Evolutionary conservation across 2,329 filamentous ascomycete genomes (phyloP), one percentile per base, ranked within the genome.

Genomic region (Colletotrichum sp.): DNA sequence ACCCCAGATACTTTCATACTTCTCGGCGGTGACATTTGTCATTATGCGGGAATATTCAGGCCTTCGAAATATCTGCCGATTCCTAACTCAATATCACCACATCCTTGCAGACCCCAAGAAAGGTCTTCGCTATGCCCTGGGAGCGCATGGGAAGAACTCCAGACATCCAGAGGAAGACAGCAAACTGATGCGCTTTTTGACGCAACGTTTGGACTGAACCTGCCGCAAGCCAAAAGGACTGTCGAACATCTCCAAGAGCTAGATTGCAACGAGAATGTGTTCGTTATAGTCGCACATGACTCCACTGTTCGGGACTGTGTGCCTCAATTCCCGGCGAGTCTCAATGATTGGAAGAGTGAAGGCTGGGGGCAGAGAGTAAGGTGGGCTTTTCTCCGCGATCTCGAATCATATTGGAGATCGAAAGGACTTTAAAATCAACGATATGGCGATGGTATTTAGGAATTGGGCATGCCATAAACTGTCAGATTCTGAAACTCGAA

Each of bases 11-110:
- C 85, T 0, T 88, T 87, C 70, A 73, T 87, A 7, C 81, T 88
- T 12, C 79, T 87, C 71, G 86, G 85, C 0, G 87, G 82, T 4
- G 87, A 89, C 73, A 77, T 83, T 21, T 87, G 83, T 18, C 86
- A 88, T 76, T 84, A 84, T 58, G 80, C 80, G 4, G 85, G 85
- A 24, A 79, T 81, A 36, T 79, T 86, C 13, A 79, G 85, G 2
- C 85, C 85, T 0, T 84, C 83, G 0, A 62, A 76, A 52, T 81
- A 82, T 71, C 71, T 83, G 0, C 83, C 83, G 1, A 62, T 86
- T 5, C 85, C 85, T 2, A 67, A 78, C 4, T 68, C 62, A 2
- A 82, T 84, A 38, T 61, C 80, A 5, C 78, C 78, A 2, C 77
- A 79, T 52, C 78, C 78, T n/a, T 78, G 77, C 64, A 66, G 58